Evolutionary conservation across 768 basidiomycete genomes (phyloP).

Genomic region (Daedaleopsis sinensis): DNA sequence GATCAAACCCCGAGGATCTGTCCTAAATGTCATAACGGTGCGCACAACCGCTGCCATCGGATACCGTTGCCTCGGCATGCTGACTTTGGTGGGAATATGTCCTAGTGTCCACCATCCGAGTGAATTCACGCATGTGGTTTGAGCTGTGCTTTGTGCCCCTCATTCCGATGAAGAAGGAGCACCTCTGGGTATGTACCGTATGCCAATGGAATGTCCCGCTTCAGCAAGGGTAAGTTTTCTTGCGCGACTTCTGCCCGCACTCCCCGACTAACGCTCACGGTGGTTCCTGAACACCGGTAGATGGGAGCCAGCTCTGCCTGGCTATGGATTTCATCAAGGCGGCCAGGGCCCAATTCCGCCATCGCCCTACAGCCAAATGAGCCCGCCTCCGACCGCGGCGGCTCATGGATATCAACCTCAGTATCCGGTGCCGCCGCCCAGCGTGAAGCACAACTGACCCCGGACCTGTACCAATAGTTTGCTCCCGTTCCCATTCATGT

Average conservation of each 20-base stretch:
- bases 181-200: constrained; percentile 72
- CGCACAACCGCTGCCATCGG: constrained; percentile 23
- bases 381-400: constrained; percentile 20
- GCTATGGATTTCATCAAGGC: constrained; percentile 22
- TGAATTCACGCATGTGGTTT: constrained; percentile 73
- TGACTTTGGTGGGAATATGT: background rate
- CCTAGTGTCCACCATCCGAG: constrained; percentile 57
- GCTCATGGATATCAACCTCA: constrained; percentile 35
- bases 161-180: constrained; percentile 61
- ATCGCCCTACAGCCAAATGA: constrained; percentile 14
- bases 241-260: background rate
- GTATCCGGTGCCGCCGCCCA: constrained; percentile 31
- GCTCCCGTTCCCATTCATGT: background rate
- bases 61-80: background rate
- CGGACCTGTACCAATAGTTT: background rate
- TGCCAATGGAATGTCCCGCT: constrained; percentile 65
- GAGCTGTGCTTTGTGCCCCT: constrained; percentile 77
- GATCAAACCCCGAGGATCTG: constrained; percentile 58
- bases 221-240: constrained; percentile 48
- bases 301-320: constrained; percentile 37
- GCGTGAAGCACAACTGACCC: constrained; percentile 13
- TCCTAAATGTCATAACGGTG: constrained; percentile 75
- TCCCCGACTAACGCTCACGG: constrained; percentile 4
- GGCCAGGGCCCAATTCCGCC: constrained; percentile 15
- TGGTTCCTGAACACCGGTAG: constrained; percentile 22